Percentiles rank a stretch among this genome's conserved stretches.
phyloP scores from a whole-genome alignment of 768 basidiomycete genomes.

The Boletus coccyginus region DNA sequence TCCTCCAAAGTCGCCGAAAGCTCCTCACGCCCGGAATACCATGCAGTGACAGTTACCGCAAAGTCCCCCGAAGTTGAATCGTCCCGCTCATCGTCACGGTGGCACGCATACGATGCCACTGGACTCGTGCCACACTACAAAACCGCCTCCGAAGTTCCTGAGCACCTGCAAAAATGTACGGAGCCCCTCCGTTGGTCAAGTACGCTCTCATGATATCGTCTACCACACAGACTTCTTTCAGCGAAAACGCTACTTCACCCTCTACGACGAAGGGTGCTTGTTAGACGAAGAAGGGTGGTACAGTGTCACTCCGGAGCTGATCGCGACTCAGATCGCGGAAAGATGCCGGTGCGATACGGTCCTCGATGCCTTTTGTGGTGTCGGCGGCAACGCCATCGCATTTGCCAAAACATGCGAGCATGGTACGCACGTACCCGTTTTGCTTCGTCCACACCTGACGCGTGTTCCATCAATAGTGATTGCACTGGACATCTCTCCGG shows the following conservation, averaged over 20 bases:
- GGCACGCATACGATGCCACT: conserved; percentile 60
- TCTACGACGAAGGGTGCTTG: conserved; percentile 78
- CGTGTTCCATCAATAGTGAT: conserved; percentile 60
- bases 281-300: conserved; percentile 98
- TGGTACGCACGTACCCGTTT: conserved; percentile 49
- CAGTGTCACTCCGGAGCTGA: conserved; percentile 89
- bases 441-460: background rate
- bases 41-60: background rate
- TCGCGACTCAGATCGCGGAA: conserved; percentile 93
- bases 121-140: conserved; percentile 73
- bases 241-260: conserved; percentile 75
- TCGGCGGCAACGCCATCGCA: conserved; percentile 96
- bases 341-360: conserved; percentile 83
- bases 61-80: conserved; percentile 22
- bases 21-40: background rate
- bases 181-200: background rate
- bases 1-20: conserved; percentile 2
- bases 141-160: conserved; percentile 64
- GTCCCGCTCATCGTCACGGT: conserved; percentile 24
- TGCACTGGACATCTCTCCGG: conserved; percentile 83
- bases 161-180: conserved; percentile 78
- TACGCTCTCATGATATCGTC: background rate
- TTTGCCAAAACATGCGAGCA: conserved; percentile 95
- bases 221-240: conserved; percentile 76
- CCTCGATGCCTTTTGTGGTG: conserved; percentile 95